Base-by-base conservation (phyloP, 345 rosid species). In the Corymbia maculata region DNA sequence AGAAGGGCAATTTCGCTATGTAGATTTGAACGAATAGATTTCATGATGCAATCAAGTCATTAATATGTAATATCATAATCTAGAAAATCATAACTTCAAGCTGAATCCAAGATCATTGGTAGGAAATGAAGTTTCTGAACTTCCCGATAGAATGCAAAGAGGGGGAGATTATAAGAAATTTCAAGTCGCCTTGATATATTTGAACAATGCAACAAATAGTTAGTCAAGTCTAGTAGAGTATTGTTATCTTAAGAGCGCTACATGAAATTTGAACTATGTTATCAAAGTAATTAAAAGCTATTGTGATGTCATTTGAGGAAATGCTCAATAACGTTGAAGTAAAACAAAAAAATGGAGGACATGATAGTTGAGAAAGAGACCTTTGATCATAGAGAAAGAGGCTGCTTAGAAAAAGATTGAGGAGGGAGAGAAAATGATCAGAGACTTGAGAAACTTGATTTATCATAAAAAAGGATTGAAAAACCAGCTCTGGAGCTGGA, bases 381-480 rank as follows among this genome's bases (percentile, higher is more conserved):
- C 49, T 53, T 36, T 89, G 85, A 79, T 75, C 86, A 17, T 8
- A 22, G 88, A 89, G 64, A 88, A 45, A 42, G 86, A 89, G 66
- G 90, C 87, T 57, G 89, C 89, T 47, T 21, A 85, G 49, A 66
- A 52, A 70, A 93, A 88, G 88, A 80, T 88, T 88, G 89, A 92
- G 88, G 92, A 90, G 85, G 89, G 85, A 75, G 86, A 86, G 86
- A 90, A 89, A 89, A 80, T 47, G 17, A 52, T 14, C 36, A 88
- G 85, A 64, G 90, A 89, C 64, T 52, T 86, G 57, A 88, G 91
- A 89, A 90, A 85, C 89, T 82, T 79, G 89, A 94, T 94, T 91
- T 98, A 96, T 70, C 89, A 90, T 52, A 79, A 91, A 85, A 36
- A 91, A 92, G 87, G 92, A 88, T 64, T 85, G 94, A 93, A 89